Evolutionary conservation across 345 rosid genomes (phyloP).

Genomic region (Acer campestre): DNA sequence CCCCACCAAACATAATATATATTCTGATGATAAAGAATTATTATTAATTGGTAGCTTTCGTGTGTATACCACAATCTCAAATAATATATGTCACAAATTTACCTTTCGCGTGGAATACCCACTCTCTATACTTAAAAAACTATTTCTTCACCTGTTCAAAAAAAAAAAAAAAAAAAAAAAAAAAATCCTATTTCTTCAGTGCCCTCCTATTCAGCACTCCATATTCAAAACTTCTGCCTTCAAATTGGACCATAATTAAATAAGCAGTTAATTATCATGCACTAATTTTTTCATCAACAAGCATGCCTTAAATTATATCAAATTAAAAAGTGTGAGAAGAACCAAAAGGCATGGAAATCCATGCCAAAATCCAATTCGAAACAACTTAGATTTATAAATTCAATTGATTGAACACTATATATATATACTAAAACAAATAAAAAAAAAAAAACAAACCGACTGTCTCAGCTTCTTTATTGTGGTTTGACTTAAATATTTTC

Average conservation of each 20-base stretch:
- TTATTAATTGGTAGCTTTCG: neutral
- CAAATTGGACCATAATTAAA: too few species aligned
- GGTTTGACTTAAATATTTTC: too few species aligned
- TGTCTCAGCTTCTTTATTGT: too few species aligned
- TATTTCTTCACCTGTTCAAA: neutral
- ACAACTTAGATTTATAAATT: too few species aligned
- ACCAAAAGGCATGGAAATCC: neutral
- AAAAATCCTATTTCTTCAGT: neutral
- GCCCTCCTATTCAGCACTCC: slow-evolving; percentile 23
- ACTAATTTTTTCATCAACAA: too few species aligned
- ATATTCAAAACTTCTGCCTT: neutral
- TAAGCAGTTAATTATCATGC: too few species aligned
- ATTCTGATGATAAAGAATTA: neutral
- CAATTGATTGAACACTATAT: neutral
- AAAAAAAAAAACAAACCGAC: too few species aligned
- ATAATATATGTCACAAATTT: neutral
- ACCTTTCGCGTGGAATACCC: slow-evolving; percentile 15
- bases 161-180: too few species aligned
- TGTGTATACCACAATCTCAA: slow-evolving; percentile 10
- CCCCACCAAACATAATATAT: too few species aligned
- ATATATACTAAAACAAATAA: too few species aligned
- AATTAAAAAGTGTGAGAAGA: neutral
- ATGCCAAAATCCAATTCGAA: neutral
- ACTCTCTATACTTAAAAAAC: neutral
- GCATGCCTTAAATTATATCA: too few species aligned